phyloP scores from a whole-genome alignment of 768 basidiomycete species.

The Mycena filopes region DNA sequence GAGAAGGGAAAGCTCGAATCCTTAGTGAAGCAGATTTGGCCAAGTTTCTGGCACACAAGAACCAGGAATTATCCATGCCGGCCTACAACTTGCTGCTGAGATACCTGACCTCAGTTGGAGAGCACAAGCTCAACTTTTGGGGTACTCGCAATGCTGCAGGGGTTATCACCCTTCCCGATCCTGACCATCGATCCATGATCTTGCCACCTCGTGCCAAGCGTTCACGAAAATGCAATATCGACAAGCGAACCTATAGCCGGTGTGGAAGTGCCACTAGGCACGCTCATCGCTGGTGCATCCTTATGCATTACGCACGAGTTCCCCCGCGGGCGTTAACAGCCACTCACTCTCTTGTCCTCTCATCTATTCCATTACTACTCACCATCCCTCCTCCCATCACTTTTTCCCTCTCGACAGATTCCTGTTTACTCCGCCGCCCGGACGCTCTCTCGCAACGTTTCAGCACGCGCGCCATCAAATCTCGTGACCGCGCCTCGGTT shows the following conservation, averaged over 20 bases:
- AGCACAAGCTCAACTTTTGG: constrained; percentile 10
- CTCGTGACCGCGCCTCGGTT: too few species aligned
- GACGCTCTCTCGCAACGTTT: too few species aligned
- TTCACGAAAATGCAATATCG: neutral
- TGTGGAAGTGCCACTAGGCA: too few species aligned
- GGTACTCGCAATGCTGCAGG: constrained; percentile 13
- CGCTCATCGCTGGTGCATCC: too few species aligned
- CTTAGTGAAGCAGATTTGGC: neutral
- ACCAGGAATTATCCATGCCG: neutral
- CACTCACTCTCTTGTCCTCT: too few species aligned
- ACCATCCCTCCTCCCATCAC: too few species aligned
- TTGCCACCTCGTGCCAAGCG: constrained; percentile 15
- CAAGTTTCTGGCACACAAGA: constrained; percentile 6
- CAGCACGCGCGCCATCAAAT: too few species aligned
- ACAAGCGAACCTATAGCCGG: constrained; percentile 21
- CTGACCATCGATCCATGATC: constrained; percentile 19
- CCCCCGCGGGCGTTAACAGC: too few species aligned
- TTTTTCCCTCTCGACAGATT: too few species aligned
- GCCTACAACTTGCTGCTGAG: constrained; percentile 8
- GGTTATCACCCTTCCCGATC: neutral
- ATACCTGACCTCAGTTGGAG: constrained; percentile 11
- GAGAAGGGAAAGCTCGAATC: neutral
- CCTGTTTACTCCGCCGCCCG: too few species aligned
- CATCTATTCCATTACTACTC: too few species aligned
- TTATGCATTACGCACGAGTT: too few species aligned